Evolutionary conservation across 495 filamentous ascomycete species (phyloP), one percentile per base, ranked within the genome.

Genomic region (Hypoxylon intermedium): DNA sequence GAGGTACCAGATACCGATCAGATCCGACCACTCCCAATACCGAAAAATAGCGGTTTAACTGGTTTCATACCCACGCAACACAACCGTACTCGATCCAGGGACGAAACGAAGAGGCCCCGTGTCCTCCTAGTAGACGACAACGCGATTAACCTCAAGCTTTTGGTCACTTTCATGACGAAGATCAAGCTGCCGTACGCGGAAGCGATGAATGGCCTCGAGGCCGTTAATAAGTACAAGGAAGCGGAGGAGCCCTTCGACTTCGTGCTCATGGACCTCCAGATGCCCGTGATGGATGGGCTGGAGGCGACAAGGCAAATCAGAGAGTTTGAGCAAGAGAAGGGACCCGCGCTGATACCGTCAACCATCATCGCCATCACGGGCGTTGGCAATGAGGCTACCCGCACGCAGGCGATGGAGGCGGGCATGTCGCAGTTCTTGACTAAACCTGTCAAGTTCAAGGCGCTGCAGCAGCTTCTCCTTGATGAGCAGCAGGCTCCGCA

Each of bases 81-180:
- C 12, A 21, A 15, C 26, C 43, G 56, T 5, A 20, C 55, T 12
- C 44, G 44, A 7, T 60, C 50, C 15, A 28, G 45, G 12, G 15
- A 60, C 11, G 9, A 31, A 6, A 28, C 40, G 3, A 24, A 9
- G 4, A 18, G 37, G 15, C 33, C 59, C 0, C 70, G 71, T 19
- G 75, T 90, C 4, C 79, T 91, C 0, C 79, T 90, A 0, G 88
- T 91, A 0, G 89, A 92, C 54, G 89, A 92, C 63, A 92, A 92
- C 67, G 75, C 79, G 2, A 90, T 92, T 63, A 92, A 92, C 59
- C 80, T 90, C 28, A 85, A 83, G n/a, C 74, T 90, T 0, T 81
- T 90, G 40, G 73, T 83, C 33, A 84, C 84, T 0, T 86, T 85
- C 55, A 81, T 89, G 77, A 69, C 54, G 18, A 79, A 77, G 63